phyloP scores from a whole-genome alignment of 129 eudicot species.

The Saposhnikovia divaricata region DNA sequence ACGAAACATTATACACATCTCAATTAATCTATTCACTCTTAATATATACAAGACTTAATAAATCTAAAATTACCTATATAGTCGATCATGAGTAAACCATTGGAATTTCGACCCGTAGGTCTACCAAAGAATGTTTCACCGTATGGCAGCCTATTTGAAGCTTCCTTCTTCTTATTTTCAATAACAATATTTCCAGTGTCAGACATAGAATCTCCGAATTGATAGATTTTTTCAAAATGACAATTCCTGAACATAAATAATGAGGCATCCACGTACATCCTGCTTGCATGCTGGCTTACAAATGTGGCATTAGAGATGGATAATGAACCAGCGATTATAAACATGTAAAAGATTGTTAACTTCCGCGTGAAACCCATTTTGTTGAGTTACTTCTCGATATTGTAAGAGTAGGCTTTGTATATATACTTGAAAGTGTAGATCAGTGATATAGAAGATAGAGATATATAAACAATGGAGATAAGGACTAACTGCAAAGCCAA shows the following conservation, averaged over 20 bases:
- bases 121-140: not conserved
- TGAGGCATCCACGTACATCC: not conserved
- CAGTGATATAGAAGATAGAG: too few relatives aligned
- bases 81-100: constrained; percentile 21
- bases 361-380: not conserved
- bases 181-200: not conserved
- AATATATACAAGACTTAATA: too few relatives aligned
- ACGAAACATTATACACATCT: not conserved
- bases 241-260: not conserved
- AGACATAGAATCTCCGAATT: not conserved
- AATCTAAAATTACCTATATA: constrained; percentile 1
- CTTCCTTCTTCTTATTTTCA: not conserved
- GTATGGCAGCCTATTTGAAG: not conserved
- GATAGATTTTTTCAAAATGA: not conserved
- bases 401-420: too few relatives aligned
- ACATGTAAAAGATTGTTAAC: not conserved
- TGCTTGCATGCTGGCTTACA: not conserved
- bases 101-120: not conserved
- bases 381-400: too few relatives aligned
- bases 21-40: not conserved
- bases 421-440: too few relatives aligned
- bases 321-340: not conserved
- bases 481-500: too few relatives aligned
- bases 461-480: too few relatives aligned
- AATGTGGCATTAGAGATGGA: not conserved